Percentiles rank a stretch among this genome's conserved stretches.
These are phyloP conservation scores for Dactylellina leptospora DNA, from an alignment of 2,329 filamentous ascomycete species.

Conservation along the genomic window DNA sequence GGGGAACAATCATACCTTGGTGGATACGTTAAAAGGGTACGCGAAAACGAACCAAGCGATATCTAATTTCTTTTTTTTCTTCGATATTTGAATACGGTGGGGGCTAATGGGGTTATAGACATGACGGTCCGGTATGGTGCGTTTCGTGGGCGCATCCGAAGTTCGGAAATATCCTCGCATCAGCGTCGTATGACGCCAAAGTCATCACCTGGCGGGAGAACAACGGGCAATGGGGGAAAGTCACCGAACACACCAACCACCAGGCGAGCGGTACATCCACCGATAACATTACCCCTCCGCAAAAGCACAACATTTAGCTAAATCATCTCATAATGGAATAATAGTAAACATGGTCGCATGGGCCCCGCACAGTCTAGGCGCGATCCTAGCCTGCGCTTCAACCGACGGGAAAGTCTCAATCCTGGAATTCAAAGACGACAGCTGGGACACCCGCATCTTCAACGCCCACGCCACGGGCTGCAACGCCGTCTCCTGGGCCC, in stretches of 20 bases:
- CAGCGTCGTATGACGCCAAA: slow-evolving; percentile 94
- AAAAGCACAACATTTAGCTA: slow-evolving; percentile 44
- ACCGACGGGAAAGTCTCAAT: slow-evolving; percentile 93
- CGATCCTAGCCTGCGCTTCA: slow-evolving; percentile 90
- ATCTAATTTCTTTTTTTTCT: no score
- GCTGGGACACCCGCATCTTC: slow-evolving; percentile 88
- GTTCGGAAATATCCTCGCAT: slow-evolving; percentile 96
- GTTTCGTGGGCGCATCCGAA: slow-evolving; percentile 98
- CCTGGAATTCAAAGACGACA: slow-evolving; percentile 95
- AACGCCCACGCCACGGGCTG: slow-evolving; percentile 91
- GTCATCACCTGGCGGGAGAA: slow-evolving; percentile 98
- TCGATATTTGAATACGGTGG: no score
- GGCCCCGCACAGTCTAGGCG: slow-evolving; percentile 96
- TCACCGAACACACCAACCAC: slow-evolving; percentile 57
- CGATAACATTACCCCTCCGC: slow-evolving; percentile 42
- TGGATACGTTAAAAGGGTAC: slow-evolving; percentile 94
- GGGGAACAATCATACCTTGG: slow-evolving; percentile 85
- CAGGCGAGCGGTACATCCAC: slow-evolving; percentile 55
- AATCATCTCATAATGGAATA: slow-evolving; percentile 33
- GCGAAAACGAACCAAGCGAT: no score
- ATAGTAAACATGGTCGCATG: slow-evolving; percentile 92
- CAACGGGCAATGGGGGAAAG: slow-evolving; percentile 57
- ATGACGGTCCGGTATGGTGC: slow-evolving; percentile 97
- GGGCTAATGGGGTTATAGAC: slow-evolving; percentile 72
- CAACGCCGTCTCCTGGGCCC: slow-evolving; percentile 96